phyloP scores from a whole-genome alignment of 2,329 filamentous ascomycete species.

The Diaporthe sp. region DNA sequence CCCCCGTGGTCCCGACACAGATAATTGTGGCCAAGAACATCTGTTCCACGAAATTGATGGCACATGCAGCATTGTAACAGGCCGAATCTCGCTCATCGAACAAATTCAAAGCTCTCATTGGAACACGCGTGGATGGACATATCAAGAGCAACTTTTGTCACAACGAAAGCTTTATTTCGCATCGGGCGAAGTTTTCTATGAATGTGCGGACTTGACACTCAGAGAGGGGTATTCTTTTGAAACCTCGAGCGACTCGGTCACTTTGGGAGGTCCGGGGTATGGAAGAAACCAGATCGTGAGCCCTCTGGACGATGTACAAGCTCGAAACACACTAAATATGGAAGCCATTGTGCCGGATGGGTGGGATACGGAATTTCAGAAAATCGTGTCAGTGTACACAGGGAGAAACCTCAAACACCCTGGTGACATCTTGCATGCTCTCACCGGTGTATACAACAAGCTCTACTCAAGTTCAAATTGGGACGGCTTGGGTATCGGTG shows the following conservation, averaged over 20 bases:
- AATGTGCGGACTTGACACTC: background rate
- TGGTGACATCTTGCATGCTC: background rate
- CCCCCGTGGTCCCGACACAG: background rate
- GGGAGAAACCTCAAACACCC: background rate
- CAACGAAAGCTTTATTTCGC: background rate
- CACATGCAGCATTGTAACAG: background rate
- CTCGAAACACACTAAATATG: background rate
- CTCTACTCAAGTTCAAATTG: background rate
- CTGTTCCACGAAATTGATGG: background rate
- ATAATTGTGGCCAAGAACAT: background rate
- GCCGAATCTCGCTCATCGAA: background rate
- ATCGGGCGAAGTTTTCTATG: background rate
- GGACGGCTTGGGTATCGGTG: background rate
- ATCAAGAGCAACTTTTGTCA: background rate
- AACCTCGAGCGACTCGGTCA: background rate
- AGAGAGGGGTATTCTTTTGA: background rate
- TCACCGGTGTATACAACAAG: background rate
- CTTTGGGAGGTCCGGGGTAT: background rate
- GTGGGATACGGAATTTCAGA: background rate
- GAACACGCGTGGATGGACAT: background rate
- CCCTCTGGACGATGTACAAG: background rate
- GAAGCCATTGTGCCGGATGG: no score
- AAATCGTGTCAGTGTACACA: background rate
- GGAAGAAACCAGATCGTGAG: background rate
- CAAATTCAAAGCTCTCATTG: background rate